Evolutionary conservation across 768 basidiomycete species (phyloP).

Genomic region (Tephrocybe sp.): DNA sequence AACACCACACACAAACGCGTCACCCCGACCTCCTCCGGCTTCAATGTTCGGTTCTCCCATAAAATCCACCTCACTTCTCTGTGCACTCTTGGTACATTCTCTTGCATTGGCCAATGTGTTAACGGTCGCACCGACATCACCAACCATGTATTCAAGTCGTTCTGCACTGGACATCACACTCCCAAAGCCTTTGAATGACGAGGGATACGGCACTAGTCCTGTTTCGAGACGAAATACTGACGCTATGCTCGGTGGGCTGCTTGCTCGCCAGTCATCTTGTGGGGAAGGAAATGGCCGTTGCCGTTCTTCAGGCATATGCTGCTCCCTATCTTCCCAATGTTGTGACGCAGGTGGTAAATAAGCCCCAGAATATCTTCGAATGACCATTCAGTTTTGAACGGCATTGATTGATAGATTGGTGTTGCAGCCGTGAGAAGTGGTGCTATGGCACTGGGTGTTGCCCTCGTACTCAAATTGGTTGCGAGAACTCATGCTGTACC

Average conservation of each 20-base stretch:
- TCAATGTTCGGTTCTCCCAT: not conserved
- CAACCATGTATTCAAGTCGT: not conserved
- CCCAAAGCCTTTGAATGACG: not conserved
- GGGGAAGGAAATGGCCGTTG: slow-evolving; percentile 4
- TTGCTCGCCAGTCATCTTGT: slow-evolving; percentile 1
- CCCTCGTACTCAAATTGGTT: slow-evolving; percentile 1
- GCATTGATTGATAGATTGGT: slow-evolving; percentile 1
- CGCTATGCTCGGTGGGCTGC: not conserved
- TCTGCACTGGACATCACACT: not conserved
- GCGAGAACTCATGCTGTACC: not conserved
- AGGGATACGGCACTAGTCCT: not conserved
- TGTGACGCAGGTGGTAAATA: slow-evolving; percentile 3
- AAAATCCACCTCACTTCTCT: not conserved
- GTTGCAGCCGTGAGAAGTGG: slow-evolving; percentile 6
- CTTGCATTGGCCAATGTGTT: not conserved
- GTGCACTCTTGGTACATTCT: not conserved
- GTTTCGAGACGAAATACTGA: not conserved
- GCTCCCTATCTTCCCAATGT: slow-evolving; percentile 1
- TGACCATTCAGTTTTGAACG: not conserved
- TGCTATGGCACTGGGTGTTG: slow-evolving; percentile 5
- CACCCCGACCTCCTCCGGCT: too few relatives aligned
- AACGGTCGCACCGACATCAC: not conserved
- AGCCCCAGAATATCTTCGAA: too few relatives aligned
- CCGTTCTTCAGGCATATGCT: slow-evolving; percentile 1
- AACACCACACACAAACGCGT: too few relatives aligned